phyloP scores from a whole-genome alignment of 805 yeast genomes.

The Sugiyamaella mastotermitis region DNA sequence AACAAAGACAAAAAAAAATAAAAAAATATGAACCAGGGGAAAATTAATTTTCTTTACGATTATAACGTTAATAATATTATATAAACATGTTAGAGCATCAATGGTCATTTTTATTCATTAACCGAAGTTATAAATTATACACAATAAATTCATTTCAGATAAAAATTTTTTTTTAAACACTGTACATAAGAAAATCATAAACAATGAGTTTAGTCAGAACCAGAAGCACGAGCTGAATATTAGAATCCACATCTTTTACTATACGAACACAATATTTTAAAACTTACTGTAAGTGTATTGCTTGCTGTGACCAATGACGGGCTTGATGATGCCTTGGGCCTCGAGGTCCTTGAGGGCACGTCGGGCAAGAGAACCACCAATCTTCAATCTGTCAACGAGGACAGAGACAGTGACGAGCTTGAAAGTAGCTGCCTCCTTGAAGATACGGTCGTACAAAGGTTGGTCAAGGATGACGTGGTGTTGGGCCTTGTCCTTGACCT shows the following conservation, averaged over 20 bases:
- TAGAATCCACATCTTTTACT: conserved; percentile 5
- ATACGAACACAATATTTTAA: conserved; percentile 22
- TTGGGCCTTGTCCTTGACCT: conserved; percentile 99
- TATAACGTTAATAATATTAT: neutral
- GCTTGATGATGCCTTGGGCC: conserved; percentile 89
- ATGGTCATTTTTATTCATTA: too few species aligned
- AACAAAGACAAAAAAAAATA: too few species aligned
- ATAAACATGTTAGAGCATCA: conserved; percentile 1
- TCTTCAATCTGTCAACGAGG: conserved; percentile 97
- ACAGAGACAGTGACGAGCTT: conserved; percentile 97
- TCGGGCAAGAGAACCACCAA: conserved; percentile 99
- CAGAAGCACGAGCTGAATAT: conserved; percentile 17
- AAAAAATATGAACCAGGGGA: neutral
- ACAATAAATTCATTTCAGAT: conserved; percentile 1
- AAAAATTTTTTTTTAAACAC: conserved; percentile 1
- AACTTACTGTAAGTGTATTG: conserved; percentile 87
- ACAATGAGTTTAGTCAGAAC: conserved; percentile 13
- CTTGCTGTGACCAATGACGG: conserved; percentile 90
- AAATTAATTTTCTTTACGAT: neutral
- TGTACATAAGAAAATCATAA: neutral
- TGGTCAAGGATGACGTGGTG: conserved; percentile 97
- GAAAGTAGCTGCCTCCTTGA: conserved; percentile 99
- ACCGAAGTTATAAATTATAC: conserved; percentile 1
- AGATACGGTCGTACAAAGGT: conserved; percentile 97
- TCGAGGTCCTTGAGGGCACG: conserved; percentile 95